A percentile compares a stretch with the other conserved stretches of the same genome.
phyloP scores from a whole-genome alignment of 352 stramenopile species.

The Globisporangium yorkense region DNA sequence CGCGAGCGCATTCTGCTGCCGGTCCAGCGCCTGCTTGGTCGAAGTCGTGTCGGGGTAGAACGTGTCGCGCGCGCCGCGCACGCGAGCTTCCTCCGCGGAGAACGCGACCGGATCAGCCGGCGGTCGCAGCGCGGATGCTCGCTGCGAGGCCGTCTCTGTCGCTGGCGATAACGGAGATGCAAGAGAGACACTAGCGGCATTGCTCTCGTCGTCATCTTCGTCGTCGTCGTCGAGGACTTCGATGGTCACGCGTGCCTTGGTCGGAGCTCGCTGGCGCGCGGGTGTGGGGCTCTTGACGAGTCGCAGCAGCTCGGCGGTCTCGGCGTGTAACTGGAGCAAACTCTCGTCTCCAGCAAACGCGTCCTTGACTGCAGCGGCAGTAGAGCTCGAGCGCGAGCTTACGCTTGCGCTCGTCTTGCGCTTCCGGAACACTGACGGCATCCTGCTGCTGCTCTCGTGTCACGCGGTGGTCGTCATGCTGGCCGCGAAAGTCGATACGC shows the following conservation, averaged over 20 bases:
- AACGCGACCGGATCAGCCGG: conserved; percentile 41
- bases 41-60: conserved; percentile 55
- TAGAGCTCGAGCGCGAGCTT: background rate
- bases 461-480: background rate
- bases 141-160: background rate
- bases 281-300: conserved; percentile 44
- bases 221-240: conserved; percentile 58
- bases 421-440: conserved; percentile 1
- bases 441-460: background rate
- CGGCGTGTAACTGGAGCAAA: conserved; percentile 51
- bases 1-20: conserved; percentile 29
- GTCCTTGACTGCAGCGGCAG: background rate
- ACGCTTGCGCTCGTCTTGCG: background rate
- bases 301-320: conserved; percentile 51
- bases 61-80: conserved; percentile 44
- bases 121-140: background rate
- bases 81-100: conserved; percentile 42
- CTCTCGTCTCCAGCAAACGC: conserved; percentile 40
- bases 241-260: conserved; percentile 52
- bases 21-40: conserved; percentile 39
- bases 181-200: background rate
- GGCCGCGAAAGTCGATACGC: too few relatives aligned
- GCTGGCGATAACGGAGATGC: background rate
- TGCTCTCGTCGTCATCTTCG: conserved; percentile 20
- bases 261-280: conserved; percentile 8